Evolutionary conservation across 768 basidiomycete genomes (phyloP), one percentile per base, ranked within the genome.

Genomic region (Hygrophorus russula): DNA sequence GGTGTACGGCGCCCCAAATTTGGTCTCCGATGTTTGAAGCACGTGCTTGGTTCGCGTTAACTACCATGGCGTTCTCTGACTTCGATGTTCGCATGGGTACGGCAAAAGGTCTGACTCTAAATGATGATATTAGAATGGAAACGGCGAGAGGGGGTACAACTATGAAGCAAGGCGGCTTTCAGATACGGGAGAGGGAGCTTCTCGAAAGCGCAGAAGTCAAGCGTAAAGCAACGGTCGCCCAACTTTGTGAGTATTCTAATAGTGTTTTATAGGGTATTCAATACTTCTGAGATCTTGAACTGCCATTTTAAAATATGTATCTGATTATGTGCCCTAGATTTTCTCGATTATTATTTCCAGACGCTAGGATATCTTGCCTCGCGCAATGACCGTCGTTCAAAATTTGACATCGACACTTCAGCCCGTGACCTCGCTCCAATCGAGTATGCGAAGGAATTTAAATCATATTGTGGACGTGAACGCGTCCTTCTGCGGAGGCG

Each of bases 321-420:
- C 29, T 12, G 11, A 14, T 14, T 8, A 7, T 41, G 24, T 39
- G 44, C 36, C 44, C 28, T 51, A 93, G 91, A 88, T 68, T 97
- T 97, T 65, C 76, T 96, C 40, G 94, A 98, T 62, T 98, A 99
- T 59, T 99, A 99, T 66, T 99, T 99, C 59, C 90, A 97, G 58
- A 74, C 80, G 1, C 73, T 99, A 30, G 90, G 89, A 13, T 97
- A 97, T 62, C 72, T 97, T 46, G 78, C 83, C 6, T 64, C 82
- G 14, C 78, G 96, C 18, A 92, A 90, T 59, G 81, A 90, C 36
- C 81, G 96, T 18, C 75, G 91, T 20, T 60, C 76, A 13, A 76
- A 70, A 44, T 97, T 98, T 61, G 84, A 94, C 56, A 65, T 70
- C 12, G 92, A 96, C 54, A 93, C 91, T 3, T 55, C 72, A 2